phyloP scores from a whole-genome alignment of 257 asterid species.

The Cordia subcordata region DNA sequence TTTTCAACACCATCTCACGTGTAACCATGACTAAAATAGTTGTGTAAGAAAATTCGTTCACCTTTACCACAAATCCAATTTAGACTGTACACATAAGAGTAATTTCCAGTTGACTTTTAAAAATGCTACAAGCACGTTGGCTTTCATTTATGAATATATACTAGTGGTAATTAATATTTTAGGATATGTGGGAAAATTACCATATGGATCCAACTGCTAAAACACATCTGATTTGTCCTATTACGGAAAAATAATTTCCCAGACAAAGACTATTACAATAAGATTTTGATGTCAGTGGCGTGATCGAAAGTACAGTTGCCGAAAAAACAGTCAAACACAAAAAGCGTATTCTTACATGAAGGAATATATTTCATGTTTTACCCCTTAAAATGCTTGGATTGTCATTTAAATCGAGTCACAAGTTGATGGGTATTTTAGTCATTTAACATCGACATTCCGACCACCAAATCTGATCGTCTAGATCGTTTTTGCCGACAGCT shows the following conservation, averaged over 20 bases:
- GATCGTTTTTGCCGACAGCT: conserved; percentile 56
- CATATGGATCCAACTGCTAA: conserved; percentile 20
- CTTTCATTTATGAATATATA: too few species aligned
- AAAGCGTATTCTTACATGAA: not conserved
- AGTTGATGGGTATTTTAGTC: conserved; percentile 31
- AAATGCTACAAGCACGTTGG: too few species aligned
- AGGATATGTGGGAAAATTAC: not conserved
- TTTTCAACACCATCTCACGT: too few species aligned
- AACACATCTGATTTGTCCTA: conserved; percentile 38
- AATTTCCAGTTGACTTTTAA: too few species aligned
- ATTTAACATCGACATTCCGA: conserved; percentile 44
- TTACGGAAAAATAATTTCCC: conserved; percentile 22
- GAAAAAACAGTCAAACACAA: too few species aligned
- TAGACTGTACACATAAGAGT: too few species aligned
- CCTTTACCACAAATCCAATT: too few species aligned
- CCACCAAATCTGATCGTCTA: conserved; percentile 41
- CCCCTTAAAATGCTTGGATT: conserved; percentile 9
- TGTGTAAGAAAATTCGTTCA: too few species aligned
- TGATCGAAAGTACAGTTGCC: conserved; percentile 23
- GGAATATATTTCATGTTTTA: conserved; percentile 5
- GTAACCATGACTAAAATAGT: too few species aligned
- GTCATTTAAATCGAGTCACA: not conserved
- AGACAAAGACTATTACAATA: conserved; percentile 27
- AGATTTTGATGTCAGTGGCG: conserved; percentile 48
- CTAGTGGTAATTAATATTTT: too few species aligned